Base-by-base conservation (phyloP, 2,329 filamentous ascomycete species). In the Salinomyces thailandicus region DNA sequence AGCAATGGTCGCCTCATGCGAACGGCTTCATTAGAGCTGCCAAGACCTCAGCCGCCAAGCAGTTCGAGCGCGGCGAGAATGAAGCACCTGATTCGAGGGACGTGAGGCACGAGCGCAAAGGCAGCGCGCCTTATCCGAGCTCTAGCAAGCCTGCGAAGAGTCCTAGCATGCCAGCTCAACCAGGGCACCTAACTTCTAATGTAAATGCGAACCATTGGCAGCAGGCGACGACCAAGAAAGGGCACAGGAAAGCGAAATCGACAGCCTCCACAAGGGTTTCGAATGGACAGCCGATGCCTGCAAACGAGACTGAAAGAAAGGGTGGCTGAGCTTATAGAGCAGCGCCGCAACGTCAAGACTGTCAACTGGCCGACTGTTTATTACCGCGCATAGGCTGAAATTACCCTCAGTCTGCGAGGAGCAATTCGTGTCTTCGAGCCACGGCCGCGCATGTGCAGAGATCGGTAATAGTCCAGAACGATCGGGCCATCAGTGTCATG, bases 301-400 rank as follows among this genome's bases (percentile, higher is more conserved):
- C 49, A 5, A 61, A 62, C 42, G 52, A 59, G 34, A 54, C 57
- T 22, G 62, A 67, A 34, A 53, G 63, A 18, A 66, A 67, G 18
- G 40, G 40, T n/a, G 40, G 40, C 29, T 42, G 32, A 18, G 24
- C 19, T n/a, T n/a, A n/a, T n/a, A n/a, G n/a, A n/a, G n/a, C n/a
- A n/a, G n/a, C n/a, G n/a, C n/a, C n/a, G n/a, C n/a, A n/a, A n/a
- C n/a, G n/a, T n/a, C n/a, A n/a, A n/a, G n/a, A n/a, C n/a, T n/a
- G n/a, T n/a, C n/a, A n/a, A n/a, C n/a, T n/a, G n/a, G n/a, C n/a
- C n/a, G n/a, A n/a, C n/a, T n/a, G n/a, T n/a, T n/a, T n/a, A n/a
- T n/a, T n/a, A n/a, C n/a, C n/a, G n/a, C n/a, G n/a, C n/a, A n/a
- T n/a, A n/a, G n/a, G n/a, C n/a, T n/a, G n/a, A n/a, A n/a, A n/a